phyloP scores from a whole-genome alignment of 805 yeast species.

The Cyberlindnera euphorbiae region DNA sequence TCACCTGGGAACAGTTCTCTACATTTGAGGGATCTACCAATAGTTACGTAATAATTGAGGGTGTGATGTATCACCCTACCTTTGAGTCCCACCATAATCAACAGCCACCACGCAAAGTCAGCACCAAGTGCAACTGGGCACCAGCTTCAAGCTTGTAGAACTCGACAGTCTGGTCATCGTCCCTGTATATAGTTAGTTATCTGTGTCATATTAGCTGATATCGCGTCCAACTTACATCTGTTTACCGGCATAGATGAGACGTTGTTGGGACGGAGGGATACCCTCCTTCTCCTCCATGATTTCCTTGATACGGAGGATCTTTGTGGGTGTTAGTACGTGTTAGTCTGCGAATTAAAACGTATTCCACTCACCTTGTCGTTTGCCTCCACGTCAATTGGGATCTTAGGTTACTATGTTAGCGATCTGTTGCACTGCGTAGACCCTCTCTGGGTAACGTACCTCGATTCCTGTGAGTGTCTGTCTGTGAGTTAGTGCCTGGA shows the following conservation, averaged over 20 bases:
- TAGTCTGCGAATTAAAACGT: conserved; percentile 3
- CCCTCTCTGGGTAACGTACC: conserved; percentile 30
- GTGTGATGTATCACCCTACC: too few species aligned
- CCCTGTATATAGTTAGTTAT: conserved; percentile 31
- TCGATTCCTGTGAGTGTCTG: conserved; percentile 76
- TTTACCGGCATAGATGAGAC: conserved; percentile 84
- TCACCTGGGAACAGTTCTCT: too few species aligned
- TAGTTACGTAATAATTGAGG: too few species aligned
- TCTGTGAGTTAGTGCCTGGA: conserved; percentile 7
- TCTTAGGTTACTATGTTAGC: conserved; percentile 29
- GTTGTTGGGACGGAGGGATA: conserved; percentile 93
- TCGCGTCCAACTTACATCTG: conserved; percentile 54
- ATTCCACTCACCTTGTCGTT: conserved; percentile 47
- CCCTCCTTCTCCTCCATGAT: conserved; percentile 95
- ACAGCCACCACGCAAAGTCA: conserved; percentile 86
- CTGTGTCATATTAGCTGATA: background rate
- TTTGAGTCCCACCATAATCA: too few species aligned
- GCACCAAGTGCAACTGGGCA: conserved; percentile 80
- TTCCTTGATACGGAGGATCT: conserved; percentile 75
- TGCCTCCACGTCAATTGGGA: conserved; percentile 70
- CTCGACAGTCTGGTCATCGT: conserved; percentile 71
- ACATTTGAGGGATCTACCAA: too few species aligned
- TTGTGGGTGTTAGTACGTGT: conserved; percentile 26
- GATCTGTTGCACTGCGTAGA: background rate
- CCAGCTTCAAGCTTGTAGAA: conserved; percentile 80